phyloP scores from a whole-genome alignment of 1,139 yeast genomes.

The Magnusiomyces suaveolens region DNA sequence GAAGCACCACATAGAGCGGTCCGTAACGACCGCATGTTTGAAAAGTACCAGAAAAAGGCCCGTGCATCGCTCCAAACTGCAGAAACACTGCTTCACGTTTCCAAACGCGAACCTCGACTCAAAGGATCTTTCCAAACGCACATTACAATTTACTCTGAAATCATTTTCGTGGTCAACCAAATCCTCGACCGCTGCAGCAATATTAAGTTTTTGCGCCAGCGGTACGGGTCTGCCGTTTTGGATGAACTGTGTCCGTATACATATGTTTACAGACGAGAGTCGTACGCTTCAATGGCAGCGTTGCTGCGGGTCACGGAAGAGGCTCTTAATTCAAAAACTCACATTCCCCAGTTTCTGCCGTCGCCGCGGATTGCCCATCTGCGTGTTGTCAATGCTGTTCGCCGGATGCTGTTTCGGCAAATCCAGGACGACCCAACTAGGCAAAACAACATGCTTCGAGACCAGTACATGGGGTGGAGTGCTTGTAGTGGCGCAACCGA shows the following conservation, averaged over 20 bases:
- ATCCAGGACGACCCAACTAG: constrained; percentile 1
- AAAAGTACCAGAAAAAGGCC: constrained; percentile 31
- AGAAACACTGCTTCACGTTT: constrained; percentile 27
- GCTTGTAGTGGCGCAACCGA: constrained; percentile 42
- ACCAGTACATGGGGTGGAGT: constrained; percentile 42
- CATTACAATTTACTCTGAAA: constrained; percentile 36
- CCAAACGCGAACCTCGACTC: constrained; percentile 41
- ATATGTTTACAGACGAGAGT: constrained; percentile 38
- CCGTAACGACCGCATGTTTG: constrained; percentile 27
- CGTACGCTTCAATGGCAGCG: constrained; percentile 35
- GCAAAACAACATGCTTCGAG: constrained; percentile 26
- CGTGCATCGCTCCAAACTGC: constrained; percentile 37
- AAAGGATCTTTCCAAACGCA: constrained; percentile 39
- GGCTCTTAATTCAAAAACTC: constrained; percentile 37
- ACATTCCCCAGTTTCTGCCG: constrained; percentile 43
- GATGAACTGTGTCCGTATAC: constrained; percentile 38
- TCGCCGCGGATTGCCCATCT: constrained; percentile 42
- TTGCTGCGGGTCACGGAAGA: constrained; percentile 37
- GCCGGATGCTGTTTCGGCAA: constrained; percentile 25
- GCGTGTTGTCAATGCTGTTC: constrained; percentile 37
- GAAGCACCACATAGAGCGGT: constrained; percentile 23
- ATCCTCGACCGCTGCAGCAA: constrained; percentile 42
- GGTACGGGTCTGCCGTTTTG: constrained; percentile 40
- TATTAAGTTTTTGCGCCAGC: constrained; percentile 36
- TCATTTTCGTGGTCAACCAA: constrained; percentile 39